A percentile compares a stretch with the other conserved stretches of the same genome.
Conservation (phyloP, 2,329 filamentous ascomycete genomes). For the Aspergillus felis region DNA sequence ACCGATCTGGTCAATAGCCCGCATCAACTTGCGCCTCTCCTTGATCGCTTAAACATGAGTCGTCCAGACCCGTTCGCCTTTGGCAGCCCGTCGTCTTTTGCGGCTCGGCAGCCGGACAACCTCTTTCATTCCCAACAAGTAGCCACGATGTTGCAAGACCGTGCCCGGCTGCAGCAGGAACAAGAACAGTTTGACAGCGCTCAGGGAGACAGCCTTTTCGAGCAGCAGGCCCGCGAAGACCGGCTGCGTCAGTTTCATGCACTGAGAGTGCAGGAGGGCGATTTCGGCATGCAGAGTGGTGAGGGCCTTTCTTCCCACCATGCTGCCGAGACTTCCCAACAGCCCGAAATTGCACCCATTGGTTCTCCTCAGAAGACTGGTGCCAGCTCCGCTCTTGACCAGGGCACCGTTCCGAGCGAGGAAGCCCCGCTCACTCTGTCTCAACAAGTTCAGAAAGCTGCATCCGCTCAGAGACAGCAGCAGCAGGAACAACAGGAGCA, state of each 20-base stretch:
- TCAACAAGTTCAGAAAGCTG: slow-evolving; percentile 78
- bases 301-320: slow-evolving; percentile 42
- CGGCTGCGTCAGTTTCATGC: slow-evolving; percentile 81
- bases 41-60: slow-evolving; percentile 63
- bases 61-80: slow-evolving; percentile 50
- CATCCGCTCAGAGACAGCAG: slow-evolving; percentile 39
- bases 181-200: slow-evolving; percentile 52
- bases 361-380: slow-evolving; percentile 23
- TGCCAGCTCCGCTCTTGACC: slow-evolving; percentile 8
- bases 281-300: slow-evolving; percentile 33
- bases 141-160: slow-evolving; percentile 57
- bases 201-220: slow-evolving; percentile 44
- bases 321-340: slow-evolving; percentile 26
- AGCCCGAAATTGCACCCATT: slow-evolving; percentile 22
- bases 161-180: slow-evolving; percentile 58
- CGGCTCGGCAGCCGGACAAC: slow-evolving; percentile 43
- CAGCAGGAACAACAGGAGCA: slow-evolving; percentile 24
- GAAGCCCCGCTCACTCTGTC: slow-evolving; percentile 66
- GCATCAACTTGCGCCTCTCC: slow-evolving; percentile 63
- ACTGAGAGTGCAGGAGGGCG: slow-evolving; percentile 68
- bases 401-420: slow-evolving; percentile 22
- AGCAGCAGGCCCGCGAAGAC: slow-evolving; percentile 55
- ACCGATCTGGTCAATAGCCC: slow-evolving; percentile 56
- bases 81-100: slow-evolving; percentile 43
- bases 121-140: slow-evolving; percentile 54